These are phyloP conservation scores for Vitis riparia DNA, from an alignment of 164 flowering plant genomes.

Conservation along the genomic window DNA sequence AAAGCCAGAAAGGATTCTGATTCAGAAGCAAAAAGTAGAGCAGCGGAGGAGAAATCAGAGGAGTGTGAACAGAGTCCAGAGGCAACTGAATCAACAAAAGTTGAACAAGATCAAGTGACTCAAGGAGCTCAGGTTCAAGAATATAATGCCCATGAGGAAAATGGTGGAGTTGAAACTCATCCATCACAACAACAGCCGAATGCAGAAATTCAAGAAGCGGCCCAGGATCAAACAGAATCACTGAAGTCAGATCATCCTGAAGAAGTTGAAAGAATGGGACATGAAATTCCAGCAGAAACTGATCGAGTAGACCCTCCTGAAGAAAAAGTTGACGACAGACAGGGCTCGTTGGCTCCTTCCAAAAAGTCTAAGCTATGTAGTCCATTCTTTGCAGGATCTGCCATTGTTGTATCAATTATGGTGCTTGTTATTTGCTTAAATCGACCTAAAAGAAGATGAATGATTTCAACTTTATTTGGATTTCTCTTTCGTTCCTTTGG, in stretches of 20 bases:
- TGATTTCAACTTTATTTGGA: no score
- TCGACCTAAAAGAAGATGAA: constrained; percentile 15
- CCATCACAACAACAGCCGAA: not conserved
- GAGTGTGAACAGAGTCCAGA: not conserved
- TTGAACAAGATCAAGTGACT: not conserved
- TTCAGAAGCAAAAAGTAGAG: not conserved
- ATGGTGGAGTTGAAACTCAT: not conserved
- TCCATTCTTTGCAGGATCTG: constrained; percentile 37
- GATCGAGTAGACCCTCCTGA: no score
- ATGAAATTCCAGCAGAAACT: not conserved
- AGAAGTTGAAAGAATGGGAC: not conserved
- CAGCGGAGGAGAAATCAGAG: not conserved
- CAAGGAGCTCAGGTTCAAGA: not conserved
- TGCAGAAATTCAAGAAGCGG: not conserved
- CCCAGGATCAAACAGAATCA: no score
- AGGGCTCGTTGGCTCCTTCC: not conserved
- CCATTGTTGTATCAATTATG: constrained; percentile 34
- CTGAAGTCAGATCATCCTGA: not conserved
- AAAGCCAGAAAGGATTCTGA: not conserved
- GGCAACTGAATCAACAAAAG: not conserved
- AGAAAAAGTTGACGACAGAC: no score
- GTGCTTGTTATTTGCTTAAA: constrained; percentile 28
- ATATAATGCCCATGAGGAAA: no score
- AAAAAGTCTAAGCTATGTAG: constrained; percentile 7
- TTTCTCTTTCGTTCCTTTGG: no score